These are phyloP conservation scores for Protomyces lactucae-debilis DNA, from an alignment of 1,139 yeast species.

Conservation along the genomic window DNA sequence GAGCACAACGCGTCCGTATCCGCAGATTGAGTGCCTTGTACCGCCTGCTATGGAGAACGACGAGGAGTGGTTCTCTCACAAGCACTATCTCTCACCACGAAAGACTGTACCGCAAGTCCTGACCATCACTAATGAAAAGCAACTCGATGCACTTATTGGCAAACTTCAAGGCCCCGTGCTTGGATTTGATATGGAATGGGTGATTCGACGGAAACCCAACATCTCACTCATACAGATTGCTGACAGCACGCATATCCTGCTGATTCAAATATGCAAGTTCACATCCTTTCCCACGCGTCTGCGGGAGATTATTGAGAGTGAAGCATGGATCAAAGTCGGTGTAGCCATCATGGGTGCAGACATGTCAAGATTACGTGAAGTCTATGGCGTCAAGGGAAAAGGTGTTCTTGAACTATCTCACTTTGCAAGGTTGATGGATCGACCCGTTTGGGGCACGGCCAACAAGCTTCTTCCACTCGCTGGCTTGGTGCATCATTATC, in stretches of 20 bases:
- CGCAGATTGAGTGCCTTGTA: not conserved
- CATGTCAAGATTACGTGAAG: slow-evolving; percentile 18
- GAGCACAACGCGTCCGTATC: not conserved
- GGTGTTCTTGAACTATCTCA: slow-evolving; percentile 19
- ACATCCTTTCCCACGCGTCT: slow-evolving; percentile 9
- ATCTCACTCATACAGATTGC: slow-evolving; percentile 21
- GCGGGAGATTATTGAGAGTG: slow-evolving; percentile 6
- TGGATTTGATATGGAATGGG: slow-evolving; percentile 23
- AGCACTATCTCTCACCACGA: slow-evolving; percentile 7
- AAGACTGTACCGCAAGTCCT: slow-evolving; percentile 11
- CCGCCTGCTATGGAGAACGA: not conserved
- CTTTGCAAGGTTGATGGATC: slow-evolving; percentile 19
- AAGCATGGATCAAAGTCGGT: slow-evolving; percentile 9
- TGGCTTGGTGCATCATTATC: slow-evolving; percentile 2
- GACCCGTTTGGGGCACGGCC: slow-evolving; percentile 7
- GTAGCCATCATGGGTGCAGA: slow-evolving; percentile 24
- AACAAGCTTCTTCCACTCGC: slow-evolving; percentile 10
- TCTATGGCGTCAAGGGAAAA: slow-evolving; percentile 13
- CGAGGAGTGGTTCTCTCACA: not conserved
- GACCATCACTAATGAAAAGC: slow-evolving; percentile 16
- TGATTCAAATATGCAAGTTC: slow-evolving; percentile 14
- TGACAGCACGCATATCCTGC: slow-evolving; percentile 11
- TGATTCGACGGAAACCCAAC: not conserved
- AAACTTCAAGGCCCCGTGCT: slow-evolving; percentile 12
- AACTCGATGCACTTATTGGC: slow-evolving; percentile 12